phyloP scores from a whole-genome alignment of 176 grass and related monocot species.

The Aegilops sharonensis region DNA sequence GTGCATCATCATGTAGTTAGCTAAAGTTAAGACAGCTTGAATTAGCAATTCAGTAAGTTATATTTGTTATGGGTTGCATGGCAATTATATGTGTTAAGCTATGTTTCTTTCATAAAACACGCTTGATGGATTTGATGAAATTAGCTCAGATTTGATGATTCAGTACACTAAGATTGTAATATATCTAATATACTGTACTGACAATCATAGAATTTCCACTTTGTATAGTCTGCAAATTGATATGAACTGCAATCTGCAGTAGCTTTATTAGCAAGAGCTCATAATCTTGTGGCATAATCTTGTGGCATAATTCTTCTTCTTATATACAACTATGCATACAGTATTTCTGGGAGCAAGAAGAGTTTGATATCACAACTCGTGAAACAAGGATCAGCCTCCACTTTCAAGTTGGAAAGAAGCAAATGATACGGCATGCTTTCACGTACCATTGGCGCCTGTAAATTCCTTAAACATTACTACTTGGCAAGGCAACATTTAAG shows the following conservation, averaged over 20 bases:
- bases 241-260: neutral
- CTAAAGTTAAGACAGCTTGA: no score
- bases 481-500: constrained; percentile 19
- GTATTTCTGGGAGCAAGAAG: constrained; percentile 96
- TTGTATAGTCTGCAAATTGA: constrained; percentile 11
- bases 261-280: neutral
- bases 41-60: no score
- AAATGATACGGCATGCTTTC: constrained; percentile 84
- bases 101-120: no score
- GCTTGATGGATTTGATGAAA: no score
- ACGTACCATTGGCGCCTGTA: constrained; percentile 94
- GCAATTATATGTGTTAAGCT: no score
- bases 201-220: neutral
- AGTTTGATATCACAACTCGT: constrained; percentile 85
- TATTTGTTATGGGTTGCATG: no score
- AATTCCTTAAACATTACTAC: constrained; percentile 35
- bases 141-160: neutral
- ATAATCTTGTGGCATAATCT: neutral
- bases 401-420: constrained; percentile 53
- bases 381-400: constrained; percentile 93
- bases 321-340: constrained; percentile 35
- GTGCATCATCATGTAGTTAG: no score
- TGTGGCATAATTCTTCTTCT: neutral
- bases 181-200: neutral
- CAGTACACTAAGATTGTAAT: constrained; percentile 9